Conservation (phyloP, 495 filamentous ascomycete genomes). For the Tuber brumale region DNA sequence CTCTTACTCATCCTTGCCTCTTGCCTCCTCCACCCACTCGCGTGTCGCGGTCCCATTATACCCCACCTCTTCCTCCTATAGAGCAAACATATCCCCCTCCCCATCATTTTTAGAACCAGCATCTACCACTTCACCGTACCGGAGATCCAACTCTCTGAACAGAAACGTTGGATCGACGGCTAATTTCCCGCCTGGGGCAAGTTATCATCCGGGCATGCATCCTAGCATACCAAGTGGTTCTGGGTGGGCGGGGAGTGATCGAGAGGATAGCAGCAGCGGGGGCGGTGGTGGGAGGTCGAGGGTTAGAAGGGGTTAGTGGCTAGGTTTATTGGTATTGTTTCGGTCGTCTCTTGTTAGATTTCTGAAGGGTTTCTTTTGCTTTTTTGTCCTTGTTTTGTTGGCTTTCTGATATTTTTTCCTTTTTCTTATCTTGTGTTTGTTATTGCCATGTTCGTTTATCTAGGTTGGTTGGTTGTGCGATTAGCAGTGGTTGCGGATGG, state of each 20-base stretch:
- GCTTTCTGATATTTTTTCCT: not conserved
- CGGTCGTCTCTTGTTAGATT: not conserved
- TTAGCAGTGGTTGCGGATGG: not conserved
- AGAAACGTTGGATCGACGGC: slow-evolving; percentile 7
- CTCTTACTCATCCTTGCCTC: slow-evolving; percentile 3
- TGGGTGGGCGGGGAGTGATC: not conserved
- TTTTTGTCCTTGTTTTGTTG: slow-evolving; percentile 1
- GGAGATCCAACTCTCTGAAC: slow-evolving; percentile 9
- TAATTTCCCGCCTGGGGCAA: slow-evolving; percentile 21
- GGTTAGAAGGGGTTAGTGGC: not conserved
- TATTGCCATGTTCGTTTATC: not conserved
- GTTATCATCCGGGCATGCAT: slow-evolving; percentile 24
- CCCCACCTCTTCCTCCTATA: slow-evolving; percentile 11
- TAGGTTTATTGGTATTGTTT: not conserved
- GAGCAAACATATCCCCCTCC: slow-evolving; percentile 19
- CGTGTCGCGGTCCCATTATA: slow-evolving; percentile 1
- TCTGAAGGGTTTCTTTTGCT: not conserved
- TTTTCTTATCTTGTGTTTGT: not conserved
- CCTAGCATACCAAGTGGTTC: slow-evolving; percentile 15
- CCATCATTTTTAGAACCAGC: slow-evolving; percentile 17
- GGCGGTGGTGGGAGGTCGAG: not conserved
- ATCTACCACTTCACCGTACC: slow-evolving; percentile 10
- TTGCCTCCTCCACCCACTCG: slow-evolving; percentile 6
- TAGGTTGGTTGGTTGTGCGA: slow-evolving; percentile 2
- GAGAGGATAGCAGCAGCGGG: not conserved